Base-by-base conservation (phyloP, 2,329 filamentous ascomycete genomes). In the Cytospora piceae region DNA sequence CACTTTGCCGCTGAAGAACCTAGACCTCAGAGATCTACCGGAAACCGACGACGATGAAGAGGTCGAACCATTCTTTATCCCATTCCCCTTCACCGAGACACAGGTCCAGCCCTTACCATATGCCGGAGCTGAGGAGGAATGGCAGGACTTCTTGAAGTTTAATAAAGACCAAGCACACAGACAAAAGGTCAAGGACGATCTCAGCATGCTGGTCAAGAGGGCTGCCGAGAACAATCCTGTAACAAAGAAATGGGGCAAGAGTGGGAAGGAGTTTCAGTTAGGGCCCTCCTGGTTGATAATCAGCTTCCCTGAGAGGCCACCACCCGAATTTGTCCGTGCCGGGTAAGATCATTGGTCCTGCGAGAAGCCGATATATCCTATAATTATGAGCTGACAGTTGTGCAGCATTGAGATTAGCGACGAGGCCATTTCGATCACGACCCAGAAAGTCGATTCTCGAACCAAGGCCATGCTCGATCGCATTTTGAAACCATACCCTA, bases 41-140 rank as follows among this genome's bases (percentile, higher is more conserved):
- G 68, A 73, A 34, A 22, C 32, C 17, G 75, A 79, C 7, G 74
- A 79, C 17, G 77, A 80, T 1, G 79, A 80, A 2, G 78, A 81
- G 4, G 77, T 79, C 17, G 78, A 82, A 22, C 75, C 81, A 1
- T 69, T 82, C 6, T 90, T 90, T 67, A 81, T 91, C 9, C 86
- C 88, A 0, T 83, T 90, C 61, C 86, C 87, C 4, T 86, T 86
- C 53, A 87, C 85, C 2, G 85, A 81, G 0, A 80, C 80, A 58
- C 70, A 78, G 65, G 75, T 86, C 22, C 76, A 79, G 20, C 79
- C 82, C 34, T 72, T 75, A 34, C 83, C 82, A 2, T 89, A 88
- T 72, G 79, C 78, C 67, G 81, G 81, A 60, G 78, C 77, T 31
- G 87, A 89, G 69, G 87, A 87, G 3, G 89, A 91, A 74, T 90